Percentiles rank a stretch among this genome's conserved stretches.
These are phyloP conservation scores for Aspergillus neoniger DNA, from an alignment of 2,329 filamentous ascomycete genomes.

Conservation along the genomic window DNA sequence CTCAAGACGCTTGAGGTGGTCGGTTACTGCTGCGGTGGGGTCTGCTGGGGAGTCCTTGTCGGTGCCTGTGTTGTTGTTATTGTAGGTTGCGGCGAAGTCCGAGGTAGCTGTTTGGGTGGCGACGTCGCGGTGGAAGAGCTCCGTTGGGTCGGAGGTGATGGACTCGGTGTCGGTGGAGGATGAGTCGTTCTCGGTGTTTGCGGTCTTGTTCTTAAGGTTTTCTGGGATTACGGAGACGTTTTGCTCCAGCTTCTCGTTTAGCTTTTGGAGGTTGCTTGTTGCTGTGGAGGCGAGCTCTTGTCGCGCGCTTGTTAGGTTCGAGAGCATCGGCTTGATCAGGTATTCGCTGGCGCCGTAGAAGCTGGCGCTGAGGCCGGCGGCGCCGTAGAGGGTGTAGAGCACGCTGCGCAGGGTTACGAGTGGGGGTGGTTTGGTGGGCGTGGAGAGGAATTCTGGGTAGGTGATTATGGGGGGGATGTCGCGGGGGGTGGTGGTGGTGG, in stretches of 20 bases:
- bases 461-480: slow-evolving; percentile 64
- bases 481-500: slow-evolving; percentile 28
- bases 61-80: slow-evolving; percentile 24
- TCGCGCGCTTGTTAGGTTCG: slow-evolving; percentile 55
- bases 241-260: slow-evolving; percentile 59
- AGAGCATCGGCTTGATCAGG: slow-evolving; percentile 60
- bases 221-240: slow-evolving; percentile 56
- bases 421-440: slow-evolving; percentile 60
- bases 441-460: slow-evolving; percentile 65
- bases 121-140: slow-evolving; percentile 64
- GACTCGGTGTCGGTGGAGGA: slow-evolving; percentile 41
- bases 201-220: neutral
- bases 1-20: slow-evolving; percentile 50
- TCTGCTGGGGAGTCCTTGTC: slow-evolving; percentile 22
- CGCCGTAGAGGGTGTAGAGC: slow-evolving; percentile 58
- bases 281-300: slow-evolving; percentile 60
- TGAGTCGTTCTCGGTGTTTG: neutral
- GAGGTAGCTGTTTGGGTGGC: slow-evolving; percentile 65
- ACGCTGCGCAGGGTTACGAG: slow-evolving; percentile 61
- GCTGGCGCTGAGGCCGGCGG: slow-evolving; percentile 56
- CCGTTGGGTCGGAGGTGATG: slow-evolving; percentile 59
- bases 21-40: slow-evolving; percentile 29
- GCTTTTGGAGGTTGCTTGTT: slow-evolving; percentile 52
- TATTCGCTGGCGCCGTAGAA: slow-evolving; percentile 62
- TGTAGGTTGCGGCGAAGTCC: slow-evolving; percentile 18